Percentiles rank a stretch among this genome's conserved stretches.
Conservation (phyloP, 305 asterid genomes). For the Rubia balearica region DNA sequence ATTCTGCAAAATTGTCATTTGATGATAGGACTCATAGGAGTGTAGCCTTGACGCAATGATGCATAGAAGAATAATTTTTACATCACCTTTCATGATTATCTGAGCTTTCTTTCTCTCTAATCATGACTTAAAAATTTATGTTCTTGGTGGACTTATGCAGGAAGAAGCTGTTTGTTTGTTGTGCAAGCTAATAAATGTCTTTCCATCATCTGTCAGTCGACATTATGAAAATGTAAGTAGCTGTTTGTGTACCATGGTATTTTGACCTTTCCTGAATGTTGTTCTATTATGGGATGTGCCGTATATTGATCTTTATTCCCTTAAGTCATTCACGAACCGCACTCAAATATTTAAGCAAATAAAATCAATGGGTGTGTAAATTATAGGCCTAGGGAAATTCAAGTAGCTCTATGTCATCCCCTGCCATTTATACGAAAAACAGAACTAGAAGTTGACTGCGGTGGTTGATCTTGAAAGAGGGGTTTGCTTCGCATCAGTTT, state of each 20-base stretch:
- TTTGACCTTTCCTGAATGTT: not conserved
- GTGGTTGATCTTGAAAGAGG: not conserved
- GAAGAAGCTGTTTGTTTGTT: conserved; percentile 58
- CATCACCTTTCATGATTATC: not conserved
- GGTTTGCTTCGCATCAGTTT: not conserved
- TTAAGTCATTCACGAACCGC: not conserved
- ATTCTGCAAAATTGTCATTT: not conserved
- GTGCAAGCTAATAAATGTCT: conserved; percentile 46
- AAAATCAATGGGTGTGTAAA: not conserved
- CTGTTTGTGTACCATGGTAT: conserved; percentile 9
- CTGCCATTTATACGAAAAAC: not conserved
- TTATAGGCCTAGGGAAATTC: no score
- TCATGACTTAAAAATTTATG: conserved; percentile 15
- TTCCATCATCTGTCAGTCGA: conserved; percentile 55
- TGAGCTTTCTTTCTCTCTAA: conserved; percentile 6
- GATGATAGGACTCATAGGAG: no score
- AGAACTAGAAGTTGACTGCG: not conserved
- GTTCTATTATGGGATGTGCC: not conserved
- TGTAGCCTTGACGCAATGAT: not conserved
- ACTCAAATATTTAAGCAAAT: not conserved
- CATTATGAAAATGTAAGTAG: conserved; percentile 70
- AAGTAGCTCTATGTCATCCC: not conserved
- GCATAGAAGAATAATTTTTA: not conserved
- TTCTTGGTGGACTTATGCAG: conserved; percentile 41
- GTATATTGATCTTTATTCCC: not conserved